Conservation (phyloP, 176 grass and related monocot genomes). For the Alopecurus myosuroides region DNA sequence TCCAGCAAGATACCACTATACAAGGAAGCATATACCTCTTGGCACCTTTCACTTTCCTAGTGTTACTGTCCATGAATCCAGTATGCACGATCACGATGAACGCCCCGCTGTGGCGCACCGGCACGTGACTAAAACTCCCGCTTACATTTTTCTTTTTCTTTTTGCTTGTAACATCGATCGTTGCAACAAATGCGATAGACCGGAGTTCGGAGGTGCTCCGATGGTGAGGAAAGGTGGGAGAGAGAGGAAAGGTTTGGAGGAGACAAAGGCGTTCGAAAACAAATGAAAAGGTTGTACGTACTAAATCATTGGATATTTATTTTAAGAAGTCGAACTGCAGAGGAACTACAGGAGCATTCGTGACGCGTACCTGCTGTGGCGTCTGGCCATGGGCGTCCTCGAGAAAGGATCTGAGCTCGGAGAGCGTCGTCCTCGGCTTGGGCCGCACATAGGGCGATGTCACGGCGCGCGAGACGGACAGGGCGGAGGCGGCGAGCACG, state of each 20-base stretch:
- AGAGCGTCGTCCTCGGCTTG: conserved; percentile 23
- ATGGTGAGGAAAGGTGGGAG: too few relatives aligned
- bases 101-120: not conserved
- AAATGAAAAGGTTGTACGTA: not conserved
- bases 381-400: conserved; percentile 33
- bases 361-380: conserved; percentile 51
- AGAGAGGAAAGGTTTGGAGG: too few relatives aligned
- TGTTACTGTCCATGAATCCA: not conserved
- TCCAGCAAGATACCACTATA: not conserved
- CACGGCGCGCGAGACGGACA: conserved; percentile 4
- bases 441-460: conserved; percentile 42
- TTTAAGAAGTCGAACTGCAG: not conserved
- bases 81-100: not conserved
- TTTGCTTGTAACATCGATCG: too few relatives aligned
- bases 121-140: not conserved
- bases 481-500: not conserved
- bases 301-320: not conserved
- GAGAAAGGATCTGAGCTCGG: not conserved
- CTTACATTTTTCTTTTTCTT: too few relatives aligned
- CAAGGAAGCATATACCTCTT: not conserved
- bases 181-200: not conserved
- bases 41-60: not conserved
- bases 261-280: too few relatives aligned
- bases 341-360: not conserved
- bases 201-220: too few relatives aligned